A percentile compares a stretch with the other conserved stretches of the same genome.
Evolutionary conservation across 306 rosid genomes (phyloP).

Genomic region (Glycyrrhiza uralensis): DNA sequence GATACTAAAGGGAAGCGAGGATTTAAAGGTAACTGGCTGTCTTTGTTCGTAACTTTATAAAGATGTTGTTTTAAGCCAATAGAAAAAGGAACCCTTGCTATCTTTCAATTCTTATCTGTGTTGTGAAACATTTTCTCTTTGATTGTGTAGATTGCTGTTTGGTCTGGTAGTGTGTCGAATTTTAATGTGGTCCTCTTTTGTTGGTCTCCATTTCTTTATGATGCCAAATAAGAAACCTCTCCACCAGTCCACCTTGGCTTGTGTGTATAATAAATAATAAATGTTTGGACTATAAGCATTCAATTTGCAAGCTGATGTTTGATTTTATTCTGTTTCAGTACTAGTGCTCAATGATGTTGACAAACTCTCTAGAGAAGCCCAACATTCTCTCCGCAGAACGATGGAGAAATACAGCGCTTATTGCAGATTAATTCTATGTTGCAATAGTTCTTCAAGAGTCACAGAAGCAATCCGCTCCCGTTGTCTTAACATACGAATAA

Average conservation of each 20-base stretch:
- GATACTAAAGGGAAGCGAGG: conserved; percentile 87
- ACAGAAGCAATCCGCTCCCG: conserved; percentile 96
- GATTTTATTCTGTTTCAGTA: conserved; percentile 47
- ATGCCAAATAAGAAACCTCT: neutral
- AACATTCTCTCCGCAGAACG: conserved; percentile 90
- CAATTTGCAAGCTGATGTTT: conserved; percentile 21
- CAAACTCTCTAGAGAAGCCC: conserved; percentile 95
- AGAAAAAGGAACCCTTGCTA: neutral
- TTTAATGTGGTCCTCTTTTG: neutral
- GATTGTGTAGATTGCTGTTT: neutral
- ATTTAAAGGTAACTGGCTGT: conserved; percentile 56
- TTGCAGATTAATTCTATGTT: conserved; percentile 86
- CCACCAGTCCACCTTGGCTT: neutral
- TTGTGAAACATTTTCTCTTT: neutral
- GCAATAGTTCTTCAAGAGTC: conserved; percentile 96
- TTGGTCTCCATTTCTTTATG: neutral
- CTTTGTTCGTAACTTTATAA: neutral
- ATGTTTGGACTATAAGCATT: no score
- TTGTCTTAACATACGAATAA: conserved; percentile 82
- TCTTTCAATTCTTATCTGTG: neutral
- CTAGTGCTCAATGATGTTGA: conserved; percentile 88
- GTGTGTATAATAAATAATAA: no score
- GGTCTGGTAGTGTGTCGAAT: neutral
- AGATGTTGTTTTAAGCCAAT: neutral
- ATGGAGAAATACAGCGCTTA: conserved; percentile 93